Percentiles rank a stretch among this genome's conserved stretches.
phyloP scores from a whole-genome alignment of 768 basidiomycete species.

The Boletus bicolor region DNA sequence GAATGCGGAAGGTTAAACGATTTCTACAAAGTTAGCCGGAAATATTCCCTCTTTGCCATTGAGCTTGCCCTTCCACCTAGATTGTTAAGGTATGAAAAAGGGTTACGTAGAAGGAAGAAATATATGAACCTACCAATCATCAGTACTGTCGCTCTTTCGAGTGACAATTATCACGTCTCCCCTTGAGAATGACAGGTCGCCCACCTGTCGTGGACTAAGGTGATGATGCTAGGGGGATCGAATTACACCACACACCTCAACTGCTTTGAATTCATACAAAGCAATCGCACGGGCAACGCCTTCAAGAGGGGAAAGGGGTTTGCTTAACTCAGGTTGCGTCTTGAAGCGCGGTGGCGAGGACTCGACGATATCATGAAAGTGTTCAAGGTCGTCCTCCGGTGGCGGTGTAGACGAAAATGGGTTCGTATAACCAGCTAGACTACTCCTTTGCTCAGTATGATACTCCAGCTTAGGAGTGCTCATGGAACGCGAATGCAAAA shows the following conservation, averaged over 20 bases:
- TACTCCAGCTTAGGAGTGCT: conserved; percentile 28
- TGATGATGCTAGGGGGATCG: neutral
- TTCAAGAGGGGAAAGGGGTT: conserved; percentile 50
- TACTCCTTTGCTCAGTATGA: conserved; percentile 6
- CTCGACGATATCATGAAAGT: conserved; percentile 6
- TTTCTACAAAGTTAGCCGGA: conserved; percentile 82
- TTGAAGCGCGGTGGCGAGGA: conserved; percentile 35
- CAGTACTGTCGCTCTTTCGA: conserved; percentile 63
- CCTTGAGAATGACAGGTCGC: conserved; percentile 73
- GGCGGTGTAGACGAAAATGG: conserved; percentile 29
- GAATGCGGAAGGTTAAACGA: conserved; percentile 33
- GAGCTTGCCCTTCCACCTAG: conserved; percentile 77
- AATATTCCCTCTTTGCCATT: conserved; percentile 63
- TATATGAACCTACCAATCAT: conserved; percentile 60
- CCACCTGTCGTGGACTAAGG: conserved; percentile 42
- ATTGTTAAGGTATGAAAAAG: neutral
- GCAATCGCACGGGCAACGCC: conserved; percentile 74
- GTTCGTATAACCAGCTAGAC: conserved; percentile 15
- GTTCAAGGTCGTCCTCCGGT: conserved; percentile 19
- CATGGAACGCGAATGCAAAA: conserved; percentile 34
- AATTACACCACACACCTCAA: conserved; percentile 48
- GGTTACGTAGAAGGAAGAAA: neutral
- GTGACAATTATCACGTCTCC: conserved; percentile 72
- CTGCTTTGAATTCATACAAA: conserved; percentile 67
- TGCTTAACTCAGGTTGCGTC: conserved; percentile 48